Conservation (phyloP, 768 basidiomycete species). For the Gloeostereum incarnatum region DNA sequence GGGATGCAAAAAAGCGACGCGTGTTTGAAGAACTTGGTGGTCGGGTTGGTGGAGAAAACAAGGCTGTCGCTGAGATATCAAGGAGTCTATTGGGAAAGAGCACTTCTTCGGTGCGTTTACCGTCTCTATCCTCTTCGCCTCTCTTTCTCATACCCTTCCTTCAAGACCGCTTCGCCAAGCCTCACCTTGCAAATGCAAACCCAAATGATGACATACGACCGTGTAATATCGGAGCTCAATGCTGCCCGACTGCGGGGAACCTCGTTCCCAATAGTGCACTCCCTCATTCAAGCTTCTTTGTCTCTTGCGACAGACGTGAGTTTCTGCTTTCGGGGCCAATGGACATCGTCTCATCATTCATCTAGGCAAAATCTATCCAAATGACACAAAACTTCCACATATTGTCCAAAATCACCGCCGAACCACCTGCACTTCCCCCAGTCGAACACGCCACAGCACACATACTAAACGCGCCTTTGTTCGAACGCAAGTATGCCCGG, state of each 20-base stretch:
- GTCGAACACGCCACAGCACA: slow-evolving; percentile 75
- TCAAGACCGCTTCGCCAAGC: slow-evolving; percentile 39
- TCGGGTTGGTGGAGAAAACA: slow-evolving; percentile 45
- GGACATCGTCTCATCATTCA: slow-evolving; percentile 1
- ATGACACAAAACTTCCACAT: slow-evolving; percentile 66
- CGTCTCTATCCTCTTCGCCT: background rate
- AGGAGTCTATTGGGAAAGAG: slow-evolving; percentile 53
- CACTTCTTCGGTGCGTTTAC: slow-evolving; percentile 35
- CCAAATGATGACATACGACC: slow-evolving; percentile 96
- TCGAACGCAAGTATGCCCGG: slow-evolving; percentile 77
- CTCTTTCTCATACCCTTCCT: slow-evolving; percentile 1
- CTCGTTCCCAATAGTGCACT: slow-evolving; percentile 70
- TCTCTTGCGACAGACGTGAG: slow-evolving; percentile 51
- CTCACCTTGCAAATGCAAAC: slow-evolving; percentile 75
- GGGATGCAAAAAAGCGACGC: slow-evolving; percentile 85
- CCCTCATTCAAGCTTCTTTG: slow-evolving; percentile 58
- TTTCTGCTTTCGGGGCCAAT: slow-evolving; percentile 6
- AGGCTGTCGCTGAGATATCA: slow-evolving; percentile 48
- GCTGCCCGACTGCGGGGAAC: slow-evolving; percentile 57
- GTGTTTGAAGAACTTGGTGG: slow-evolving; percentile 87
- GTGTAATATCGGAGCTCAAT: slow-evolving; percentile 72
- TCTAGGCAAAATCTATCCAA: slow-evolving; percentile 42
- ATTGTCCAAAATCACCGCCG: slow-evolving; percentile 66
- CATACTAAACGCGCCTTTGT: slow-evolving; percentile 69
- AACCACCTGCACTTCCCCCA: slow-evolving; percentile 68